Conservation (phyloP, 768 basidiomycete genomes). For the Lactifluus hygrophoroides region DNA sequence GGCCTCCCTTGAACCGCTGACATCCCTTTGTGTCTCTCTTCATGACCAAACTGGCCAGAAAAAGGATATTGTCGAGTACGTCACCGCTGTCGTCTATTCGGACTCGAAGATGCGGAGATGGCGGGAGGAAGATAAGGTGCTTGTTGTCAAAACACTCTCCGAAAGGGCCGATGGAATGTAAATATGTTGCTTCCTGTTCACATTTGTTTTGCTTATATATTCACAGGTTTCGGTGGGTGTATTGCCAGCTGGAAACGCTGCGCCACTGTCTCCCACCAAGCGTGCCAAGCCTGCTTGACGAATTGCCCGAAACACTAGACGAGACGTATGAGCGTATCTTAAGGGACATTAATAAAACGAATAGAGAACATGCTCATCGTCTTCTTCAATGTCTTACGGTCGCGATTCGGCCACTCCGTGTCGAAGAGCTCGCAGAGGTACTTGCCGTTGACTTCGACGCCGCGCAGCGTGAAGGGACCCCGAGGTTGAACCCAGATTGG, state of each 20-base stretch:
- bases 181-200: neutral
- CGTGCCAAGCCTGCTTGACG: neutral
- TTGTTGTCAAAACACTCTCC: neutral
- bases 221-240: neutral
- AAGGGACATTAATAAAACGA: neutral
- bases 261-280: neutral
- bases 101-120: conserved; percentile 3
- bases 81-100: neutral
- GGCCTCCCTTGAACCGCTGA: neutral
- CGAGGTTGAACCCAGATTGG: neutral
- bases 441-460: conserved; percentile 8
- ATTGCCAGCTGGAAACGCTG: conserved; percentile 1
- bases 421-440: neutral
- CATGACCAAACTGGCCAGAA: conserved; percentile 1
- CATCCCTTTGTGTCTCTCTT: neutral
- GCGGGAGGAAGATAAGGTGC: neutral
- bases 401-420: neutral
- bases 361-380: neutral
- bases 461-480: neutral
- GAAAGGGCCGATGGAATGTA: conserved; percentile 2
- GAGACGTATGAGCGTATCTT: conserved; percentile 1
- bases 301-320: neutral
- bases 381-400: neutral
- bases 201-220: too few relatives aligned
- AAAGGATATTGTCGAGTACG: neutral